Conservation (phyloP, 2,329 filamentous ascomycete species). For the Fusarium keratoplasticum region DNA sequence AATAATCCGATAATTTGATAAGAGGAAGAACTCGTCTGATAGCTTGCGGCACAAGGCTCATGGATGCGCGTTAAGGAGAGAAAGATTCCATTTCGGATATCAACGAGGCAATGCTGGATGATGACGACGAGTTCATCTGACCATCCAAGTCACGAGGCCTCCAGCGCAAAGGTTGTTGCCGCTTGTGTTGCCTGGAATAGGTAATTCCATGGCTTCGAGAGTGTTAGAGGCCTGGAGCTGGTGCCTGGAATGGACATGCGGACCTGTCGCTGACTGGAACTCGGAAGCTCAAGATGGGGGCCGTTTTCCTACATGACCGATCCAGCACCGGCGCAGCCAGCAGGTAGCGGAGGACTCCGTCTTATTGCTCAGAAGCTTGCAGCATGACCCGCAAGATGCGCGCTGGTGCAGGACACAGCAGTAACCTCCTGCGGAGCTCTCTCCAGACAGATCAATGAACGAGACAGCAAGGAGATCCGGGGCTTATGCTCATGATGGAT, state of each 20-base stretch:
- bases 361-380: not conserved
- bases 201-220: conserved; percentile 14
- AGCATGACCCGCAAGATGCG: conserved; percentile 10
- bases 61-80: conserved; percentile 3
- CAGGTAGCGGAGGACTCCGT: not conserved
- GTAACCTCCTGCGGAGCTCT: not conserved
- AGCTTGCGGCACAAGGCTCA: conserved; percentile 6
- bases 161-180: conserved; percentile 11
- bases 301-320: conserved; percentile 2
- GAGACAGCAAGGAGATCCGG: not conserved
- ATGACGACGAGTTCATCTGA: conserved; percentile 33
- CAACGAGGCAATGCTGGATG: conserved; percentile 15
- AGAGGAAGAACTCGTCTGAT: not conserved
- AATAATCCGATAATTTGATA: not conserved
- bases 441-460: not conserved
- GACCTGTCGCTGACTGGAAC: conserved; percentile 36
- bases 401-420: conserved; percentile 5
- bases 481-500: conserved; percentile 7
- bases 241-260: conserved; percentile 26
- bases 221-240: conserved; percentile 27
- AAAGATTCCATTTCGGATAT: conserved; percentile 4
- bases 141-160: conserved; percentile 32
- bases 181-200: conserved; percentile 25
- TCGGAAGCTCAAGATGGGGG: conserved; percentile 27
- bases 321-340: not conserved